These are phyloP conservation scores for Aureobasidium sp. DNA, from an alignment of 2,329 filamentous ascomycete species.

Conservation along the genomic window DNA sequence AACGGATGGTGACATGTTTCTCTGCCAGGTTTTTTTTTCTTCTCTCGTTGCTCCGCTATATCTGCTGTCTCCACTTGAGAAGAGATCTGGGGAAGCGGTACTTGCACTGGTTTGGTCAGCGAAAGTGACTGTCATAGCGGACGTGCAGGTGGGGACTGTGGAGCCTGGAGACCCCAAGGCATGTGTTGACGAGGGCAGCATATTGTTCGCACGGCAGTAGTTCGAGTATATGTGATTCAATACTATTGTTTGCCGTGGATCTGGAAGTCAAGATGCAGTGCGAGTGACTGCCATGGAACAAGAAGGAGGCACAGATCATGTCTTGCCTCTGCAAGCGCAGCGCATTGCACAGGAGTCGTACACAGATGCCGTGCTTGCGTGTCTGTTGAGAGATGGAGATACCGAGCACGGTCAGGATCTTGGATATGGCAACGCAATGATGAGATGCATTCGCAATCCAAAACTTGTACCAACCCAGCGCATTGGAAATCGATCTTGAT, in stretches of 20 bases:
- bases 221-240: background rate
- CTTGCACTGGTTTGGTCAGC: background rate
- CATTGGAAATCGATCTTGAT: background rate
- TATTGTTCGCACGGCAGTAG: background rate
- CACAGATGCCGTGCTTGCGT: background rate
- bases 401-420: background rate
- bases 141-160: background rate
- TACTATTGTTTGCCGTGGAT: background rate
- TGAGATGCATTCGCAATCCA: background rate
- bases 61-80: background rate
- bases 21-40: slow-evolving; percentile 1
- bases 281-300: background rate
- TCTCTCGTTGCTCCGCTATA: background rate
- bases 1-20: background rate
- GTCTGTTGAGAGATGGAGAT: background rate
- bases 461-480: background rate
- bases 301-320: background rate
- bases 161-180: background rate
- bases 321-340: background rate
- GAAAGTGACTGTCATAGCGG: background rate
- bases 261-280: background rate
- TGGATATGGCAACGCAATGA: background rate
- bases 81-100: background rate
- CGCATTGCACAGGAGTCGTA: background rate
- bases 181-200: background rate